phyloP scores from a whole-genome alignment of 1,139 yeast species.

The Casaregolazyma lundiana region DNA sequence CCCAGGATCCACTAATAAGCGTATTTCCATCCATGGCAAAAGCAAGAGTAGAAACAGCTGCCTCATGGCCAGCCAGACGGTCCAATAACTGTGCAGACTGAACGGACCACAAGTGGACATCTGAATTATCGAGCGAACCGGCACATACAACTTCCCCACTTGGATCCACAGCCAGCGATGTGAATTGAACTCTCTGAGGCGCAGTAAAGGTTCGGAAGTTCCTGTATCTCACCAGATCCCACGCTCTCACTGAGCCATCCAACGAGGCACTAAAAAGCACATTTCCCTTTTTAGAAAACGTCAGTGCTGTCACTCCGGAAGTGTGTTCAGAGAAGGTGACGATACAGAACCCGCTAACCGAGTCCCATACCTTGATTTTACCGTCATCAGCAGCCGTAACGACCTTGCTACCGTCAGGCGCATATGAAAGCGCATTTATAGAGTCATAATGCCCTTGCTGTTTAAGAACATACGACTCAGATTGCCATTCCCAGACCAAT shows the following conservation, averaged over 20 bases:
- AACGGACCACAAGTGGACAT: conserved; percentile 94
- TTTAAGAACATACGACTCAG: conserved; percentile 88
- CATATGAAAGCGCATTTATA: conserved; percentile 74
- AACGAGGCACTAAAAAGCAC: conserved; percentile 85
- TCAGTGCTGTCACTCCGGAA: conserved; percentile 82
- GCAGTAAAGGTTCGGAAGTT: conserved; percentile 94
- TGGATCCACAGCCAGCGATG: conserved; percentile 89
- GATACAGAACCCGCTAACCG: conserved; percentile 84
- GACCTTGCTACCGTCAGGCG: conserved; percentile 91
- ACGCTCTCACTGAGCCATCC: conserved; percentile 96
- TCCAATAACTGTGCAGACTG: conserved; percentile 92
- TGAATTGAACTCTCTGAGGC: conserved; percentile 80
- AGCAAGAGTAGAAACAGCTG: conserved; percentile 84
- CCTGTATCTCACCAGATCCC: conserved; percentile 90
- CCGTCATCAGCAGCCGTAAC: conserved; percentile 98
- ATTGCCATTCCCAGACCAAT: conserved; percentile 97
- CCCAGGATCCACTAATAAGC: conserved; percentile 95
- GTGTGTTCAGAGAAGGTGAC: conserved; percentile 90
- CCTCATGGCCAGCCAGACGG: conserved; percentile 87
- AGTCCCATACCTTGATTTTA: conserved; percentile 94
- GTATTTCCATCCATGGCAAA: conserved; percentile 70
- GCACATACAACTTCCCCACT: conserved; percentile 97
- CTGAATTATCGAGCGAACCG: conserved; percentile 86
- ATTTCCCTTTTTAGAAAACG: conserved; percentile 82
- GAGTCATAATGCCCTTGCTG: conserved; percentile 98